Conservation (phyloP, 805 yeast genomes). For the Yamadazyma endophytica region DNA sequence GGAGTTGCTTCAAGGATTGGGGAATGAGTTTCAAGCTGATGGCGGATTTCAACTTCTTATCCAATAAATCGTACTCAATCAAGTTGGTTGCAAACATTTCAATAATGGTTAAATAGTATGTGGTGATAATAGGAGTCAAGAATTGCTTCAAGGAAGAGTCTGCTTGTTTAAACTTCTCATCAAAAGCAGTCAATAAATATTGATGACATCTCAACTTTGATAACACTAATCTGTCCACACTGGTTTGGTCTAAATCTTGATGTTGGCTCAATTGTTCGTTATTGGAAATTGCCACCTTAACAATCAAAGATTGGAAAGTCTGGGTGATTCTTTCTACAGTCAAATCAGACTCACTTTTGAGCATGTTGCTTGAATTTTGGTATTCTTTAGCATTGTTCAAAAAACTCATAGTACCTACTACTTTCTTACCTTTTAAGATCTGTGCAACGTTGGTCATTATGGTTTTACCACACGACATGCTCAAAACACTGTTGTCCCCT, state of each 20-base stretch:
- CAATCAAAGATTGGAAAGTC: conserved; percentile 35
- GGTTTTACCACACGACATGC: conserved; percentile 81
- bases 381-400: conserved; percentile 26
- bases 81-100: conserved; percentile 72
- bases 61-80: conserved; percentile 40
- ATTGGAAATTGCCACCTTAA: conserved; percentile 32
- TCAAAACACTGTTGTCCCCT: conserved; percentile 88
- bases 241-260: conserved; percentile 43
- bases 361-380: conserved; percentile 15
- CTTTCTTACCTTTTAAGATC: conserved; percentile 36
- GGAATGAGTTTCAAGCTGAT: conserved; percentile 19
- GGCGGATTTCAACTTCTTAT: conserved; percentile 2
- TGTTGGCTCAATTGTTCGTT: conserved; percentile 25
- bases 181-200: conserved; percentile 40
- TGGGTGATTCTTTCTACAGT: conserved; percentile 22
- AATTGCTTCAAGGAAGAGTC: conserved; percentile 35
- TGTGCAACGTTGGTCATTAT: conserved; percentile 48
- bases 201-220: conserved; percentile 51
- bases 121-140: conserved; percentile 51
- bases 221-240: conserved; percentile 41
- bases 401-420: conserved; percentile 46
- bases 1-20: conserved; percentile 21
- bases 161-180: conserved; percentile 28
- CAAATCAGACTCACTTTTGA: conserved; percentile 19
- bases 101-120: conserved; percentile 54